Evolutionary conservation across 164 flowering plant species (phyloP).

Genomic region (Chimonanthus praecox): DNA sequence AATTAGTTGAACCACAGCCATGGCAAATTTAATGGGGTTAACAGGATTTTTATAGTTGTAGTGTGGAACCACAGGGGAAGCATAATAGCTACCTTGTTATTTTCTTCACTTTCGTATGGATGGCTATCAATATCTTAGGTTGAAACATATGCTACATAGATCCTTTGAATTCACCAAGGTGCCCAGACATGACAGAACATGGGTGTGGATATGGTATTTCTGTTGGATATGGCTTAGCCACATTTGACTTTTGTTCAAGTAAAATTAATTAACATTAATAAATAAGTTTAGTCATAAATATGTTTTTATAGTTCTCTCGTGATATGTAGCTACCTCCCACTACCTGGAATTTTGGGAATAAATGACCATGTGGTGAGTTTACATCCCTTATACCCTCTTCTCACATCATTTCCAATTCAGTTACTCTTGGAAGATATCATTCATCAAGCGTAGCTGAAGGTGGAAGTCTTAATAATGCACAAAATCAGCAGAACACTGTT

Average conservation of each 20-base stretch:
- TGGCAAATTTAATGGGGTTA: not conserved
- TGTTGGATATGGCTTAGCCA: not conserved
- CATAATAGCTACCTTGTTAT: not conserved
- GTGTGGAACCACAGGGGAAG: no score
- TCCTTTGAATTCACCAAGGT: no score
- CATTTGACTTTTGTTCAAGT: not conserved
- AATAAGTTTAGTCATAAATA: no score
- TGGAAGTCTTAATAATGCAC: conserved; percentile 20
- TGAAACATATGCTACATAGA: not conserved
- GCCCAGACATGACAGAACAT: no score
- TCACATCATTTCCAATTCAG: conserved; percentile 20
- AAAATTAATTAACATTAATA: no score
- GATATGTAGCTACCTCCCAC: not conserved
- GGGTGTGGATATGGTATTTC: not conserved
- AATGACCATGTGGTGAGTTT: not conserved
- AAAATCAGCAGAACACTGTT: conserved; percentile 41
- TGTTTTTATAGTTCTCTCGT: no score
- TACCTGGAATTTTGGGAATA: not conserved
- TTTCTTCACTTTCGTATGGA: not conserved
- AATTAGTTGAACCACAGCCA: not conserved
- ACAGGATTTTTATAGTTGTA: not conserved
- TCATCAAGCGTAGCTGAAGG: conserved; percentile 25
- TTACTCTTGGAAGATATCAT: conserved; percentile 44
- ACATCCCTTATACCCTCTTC: not conserved
- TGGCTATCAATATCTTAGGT: not conserved